Conservation (phyloP, 2,329 filamentous ascomycete species). For the Aspergillus sp. region DNA sequence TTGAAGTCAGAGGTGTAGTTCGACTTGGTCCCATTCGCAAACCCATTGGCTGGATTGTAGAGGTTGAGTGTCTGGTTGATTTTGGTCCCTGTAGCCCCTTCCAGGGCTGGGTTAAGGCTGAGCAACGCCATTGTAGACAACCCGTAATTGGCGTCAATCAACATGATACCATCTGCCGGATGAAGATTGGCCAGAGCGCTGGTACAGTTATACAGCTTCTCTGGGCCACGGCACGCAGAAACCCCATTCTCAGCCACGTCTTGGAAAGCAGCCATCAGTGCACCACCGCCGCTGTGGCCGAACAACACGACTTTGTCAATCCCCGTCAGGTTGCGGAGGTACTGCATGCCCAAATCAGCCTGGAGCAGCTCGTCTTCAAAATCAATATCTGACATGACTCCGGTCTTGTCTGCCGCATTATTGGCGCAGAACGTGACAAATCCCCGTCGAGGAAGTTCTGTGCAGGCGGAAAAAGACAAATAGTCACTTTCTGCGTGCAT, state of each 20-base stretch:
- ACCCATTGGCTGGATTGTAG: slow-evolving; percentile 10
- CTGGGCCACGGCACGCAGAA: slow-evolving; percentile 10
- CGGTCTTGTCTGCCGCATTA: slow-evolving; percentile 9
- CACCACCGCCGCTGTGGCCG: slow-evolving; percentile 40
- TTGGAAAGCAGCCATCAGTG: slow-evolving; percentile 13
- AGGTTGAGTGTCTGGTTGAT: slow-evolving; percentile 7
- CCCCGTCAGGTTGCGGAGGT: slow-evolving; percentile 19
- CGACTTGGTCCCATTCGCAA: not conserved
- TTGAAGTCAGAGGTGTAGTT: slow-evolving; percentile 12
- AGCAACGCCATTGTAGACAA: slow-evolving; percentile 13
- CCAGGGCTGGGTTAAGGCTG: slow-evolving; percentile 9
- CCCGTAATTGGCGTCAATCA: slow-evolving; percentile 13
- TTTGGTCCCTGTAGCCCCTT: slow-evolving; percentile 6
- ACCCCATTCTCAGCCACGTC: slow-evolving; percentile 16
- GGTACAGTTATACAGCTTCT: slow-evolving; percentile 13
- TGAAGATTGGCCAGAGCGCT: slow-evolving; percentile 5
- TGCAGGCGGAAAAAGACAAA: slow-evolving; percentile 9
- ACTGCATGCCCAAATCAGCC: slow-evolving; percentile 5
- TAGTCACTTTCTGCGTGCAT: slow-evolving; percentile 14
- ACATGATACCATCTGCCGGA: slow-evolving; percentile 11
- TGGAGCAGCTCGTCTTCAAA: slow-evolving; percentile 11
- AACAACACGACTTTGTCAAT: slow-evolving; percentile 45
- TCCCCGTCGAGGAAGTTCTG: slow-evolving; percentile 8
- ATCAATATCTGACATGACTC: slow-evolving; percentile 9
- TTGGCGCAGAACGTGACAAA: slow-evolving; percentile 12